Evolutionary conservation across 495 filamentous ascomycete species (phyloP).

Genomic region (Penicillium coffeae): DNA sequence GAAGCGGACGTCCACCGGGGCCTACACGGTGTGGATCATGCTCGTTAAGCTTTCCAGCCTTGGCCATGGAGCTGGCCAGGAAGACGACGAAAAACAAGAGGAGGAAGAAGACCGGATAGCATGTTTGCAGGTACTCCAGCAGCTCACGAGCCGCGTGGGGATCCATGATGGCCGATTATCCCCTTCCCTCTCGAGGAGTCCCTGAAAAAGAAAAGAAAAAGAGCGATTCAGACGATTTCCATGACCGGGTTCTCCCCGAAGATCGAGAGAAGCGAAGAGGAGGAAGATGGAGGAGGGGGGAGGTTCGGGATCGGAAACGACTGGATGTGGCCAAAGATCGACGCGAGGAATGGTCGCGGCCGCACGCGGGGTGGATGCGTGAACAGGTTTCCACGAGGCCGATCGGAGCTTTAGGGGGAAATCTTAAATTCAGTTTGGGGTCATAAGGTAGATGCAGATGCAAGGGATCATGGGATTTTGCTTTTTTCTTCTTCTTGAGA

Average conservation of each 20-base stretch:
- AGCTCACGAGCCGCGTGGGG: conserved; percentile 40
- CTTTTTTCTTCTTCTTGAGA: background rate
- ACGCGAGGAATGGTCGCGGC: conserved; percentile 23
- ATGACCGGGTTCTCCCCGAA: conserved; percentile 27
- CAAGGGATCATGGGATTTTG: background rate
- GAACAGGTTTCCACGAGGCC: conserved; percentile 14
- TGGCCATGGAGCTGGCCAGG: conserved; percentile 56
- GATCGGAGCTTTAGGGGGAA: conserved; percentile 15
- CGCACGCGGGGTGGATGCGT: conserved; percentile 15
- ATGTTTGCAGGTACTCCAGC: conserved; percentile 52
- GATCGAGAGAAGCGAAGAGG: conserved; percentile 7
- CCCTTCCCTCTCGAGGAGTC: conserved; percentile 17
- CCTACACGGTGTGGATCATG: conserved; percentile 45
- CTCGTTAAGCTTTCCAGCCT: conserved; percentile 42
- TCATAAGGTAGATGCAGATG: background rate
- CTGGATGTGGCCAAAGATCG: conserved; percentile 25
- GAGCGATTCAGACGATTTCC: conserved; percentile 35
- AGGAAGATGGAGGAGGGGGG: conserved; percentile 7
- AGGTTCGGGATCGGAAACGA: conserved; percentile 20
- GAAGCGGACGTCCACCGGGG: conserved; percentile 79
- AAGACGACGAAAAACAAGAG: conserved; percentile 65
- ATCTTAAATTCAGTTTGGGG: conserved; percentile 6
- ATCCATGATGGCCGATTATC: conserved; percentile 27
- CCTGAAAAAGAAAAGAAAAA: conserved; percentile 11
- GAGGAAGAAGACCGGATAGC: conserved; percentile 64